Conservation (phyloP, 306 rosid species). For the Rosa lucieae region DNA sequence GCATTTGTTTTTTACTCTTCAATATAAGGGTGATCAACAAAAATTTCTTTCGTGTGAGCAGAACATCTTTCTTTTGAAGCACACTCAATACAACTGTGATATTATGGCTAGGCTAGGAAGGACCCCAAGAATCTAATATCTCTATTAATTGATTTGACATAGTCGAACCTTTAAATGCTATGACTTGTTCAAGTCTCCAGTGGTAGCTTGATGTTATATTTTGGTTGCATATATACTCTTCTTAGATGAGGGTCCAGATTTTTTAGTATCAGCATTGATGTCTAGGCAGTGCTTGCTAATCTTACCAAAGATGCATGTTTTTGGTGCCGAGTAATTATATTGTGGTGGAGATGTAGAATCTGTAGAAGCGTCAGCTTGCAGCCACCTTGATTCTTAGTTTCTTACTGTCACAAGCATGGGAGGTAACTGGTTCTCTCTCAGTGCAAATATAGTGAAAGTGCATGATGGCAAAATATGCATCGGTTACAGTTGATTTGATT, state of each 20-base stretch:
- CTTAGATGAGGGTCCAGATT: slow-evolving; percentile 12
- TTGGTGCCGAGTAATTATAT: neutral
- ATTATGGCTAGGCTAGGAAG: neutral
- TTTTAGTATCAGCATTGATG: slow-evolving; percentile 14
- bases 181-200: too few relatives aligned
- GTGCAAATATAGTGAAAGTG: neutral
- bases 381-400: neutral
- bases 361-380: too few relatives aligned
- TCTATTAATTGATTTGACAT: too few relatives aligned
- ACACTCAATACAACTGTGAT: too few relatives aligned
- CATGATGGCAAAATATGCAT: neutral
- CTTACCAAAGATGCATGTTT: slow-evolving; percentile 9
- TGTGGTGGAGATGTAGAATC: neutral
- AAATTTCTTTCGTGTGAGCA: too few relatives aligned
- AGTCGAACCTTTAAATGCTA: neutral
- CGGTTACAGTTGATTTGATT: neutral
- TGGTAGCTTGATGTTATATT: neutral
- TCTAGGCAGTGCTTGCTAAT: slow-evolving; percentile 15
- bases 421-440: neutral
- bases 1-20: too few relatives aligned
- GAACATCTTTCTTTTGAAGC: too few relatives aligned
- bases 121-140: neutral
- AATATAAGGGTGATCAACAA: too few relatives aligned
- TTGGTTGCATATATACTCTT: slow-evolving; percentile 11
- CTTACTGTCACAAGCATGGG: neutral